phyloP scores from a whole-genome alignment of 176 grass and related monocot genomes.

The Zea luxurians region DNA sequence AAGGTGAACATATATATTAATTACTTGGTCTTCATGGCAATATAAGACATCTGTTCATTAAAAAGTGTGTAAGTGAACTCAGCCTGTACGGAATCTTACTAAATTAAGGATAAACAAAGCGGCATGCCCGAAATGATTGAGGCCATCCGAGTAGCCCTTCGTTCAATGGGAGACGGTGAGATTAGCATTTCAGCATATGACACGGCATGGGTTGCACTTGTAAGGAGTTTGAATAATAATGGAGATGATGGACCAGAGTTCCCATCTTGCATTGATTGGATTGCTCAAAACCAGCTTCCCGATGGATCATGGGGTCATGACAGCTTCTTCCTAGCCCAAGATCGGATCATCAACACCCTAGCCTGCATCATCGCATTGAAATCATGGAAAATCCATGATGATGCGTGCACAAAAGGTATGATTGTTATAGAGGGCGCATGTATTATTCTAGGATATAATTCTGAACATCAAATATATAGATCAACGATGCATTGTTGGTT shows the following conservation, averaged over 20 bases:
- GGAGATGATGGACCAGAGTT: conserved; percentile 42
- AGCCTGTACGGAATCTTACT: neutral
- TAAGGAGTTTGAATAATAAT: conserved; percentile 1
- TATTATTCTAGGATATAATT: too few species aligned
- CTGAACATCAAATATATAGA: too few species aligned
- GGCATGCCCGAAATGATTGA: neutral
- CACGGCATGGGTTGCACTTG: conserved; percentile 67
- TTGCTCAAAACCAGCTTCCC: conserved; percentile 45
- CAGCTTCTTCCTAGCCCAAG: conserved; percentile 38
- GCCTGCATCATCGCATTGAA: conserved; percentile 42
- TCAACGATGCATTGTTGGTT: too few species aligned
- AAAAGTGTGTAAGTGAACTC: neutral
- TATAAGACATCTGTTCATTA: too few species aligned
- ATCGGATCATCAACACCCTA: conserved; percentile 65
- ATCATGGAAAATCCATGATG: neutral
- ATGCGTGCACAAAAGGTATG: neutral
- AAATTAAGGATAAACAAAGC: neutral
- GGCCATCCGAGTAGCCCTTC: conserved; percentile 27
- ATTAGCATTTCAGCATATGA: conserved; percentile 60
- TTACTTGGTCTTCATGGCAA: too few species aligned
- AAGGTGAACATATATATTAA: too few species aligned
- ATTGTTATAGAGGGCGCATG: too few species aligned
- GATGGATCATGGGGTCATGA: conserved; percentile 67
- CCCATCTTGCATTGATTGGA: conserved; percentile 60
- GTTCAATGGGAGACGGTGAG: conserved; percentile 38